phyloP scores from a whole-genome alignment of 495 filamentous ascomycete genomes.

The Emericellopsis terricola region DNA sequence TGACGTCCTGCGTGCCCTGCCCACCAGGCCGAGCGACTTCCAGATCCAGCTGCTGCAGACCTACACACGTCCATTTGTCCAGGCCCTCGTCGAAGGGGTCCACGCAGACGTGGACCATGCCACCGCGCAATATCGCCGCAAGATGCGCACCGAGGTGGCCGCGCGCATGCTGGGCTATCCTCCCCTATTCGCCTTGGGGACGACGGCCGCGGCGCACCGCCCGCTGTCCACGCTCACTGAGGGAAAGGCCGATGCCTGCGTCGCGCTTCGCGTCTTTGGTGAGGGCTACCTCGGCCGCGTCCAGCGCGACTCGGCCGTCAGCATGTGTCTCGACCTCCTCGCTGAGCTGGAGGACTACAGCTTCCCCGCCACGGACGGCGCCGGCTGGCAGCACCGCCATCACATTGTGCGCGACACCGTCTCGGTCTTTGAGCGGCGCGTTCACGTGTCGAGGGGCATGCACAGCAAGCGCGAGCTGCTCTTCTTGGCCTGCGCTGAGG shows the following conservation, averaged over 20 bases:
- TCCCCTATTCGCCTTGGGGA: not conserved
- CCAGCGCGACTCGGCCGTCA: not conserved
- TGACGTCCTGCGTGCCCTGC: not conserved
- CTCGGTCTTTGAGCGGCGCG: not conserved
- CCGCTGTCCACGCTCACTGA: not conserved
- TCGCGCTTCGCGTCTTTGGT: not conserved
- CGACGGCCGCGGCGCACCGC: not conserved
- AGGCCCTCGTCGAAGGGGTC: not conserved
- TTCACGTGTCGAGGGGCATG: not conserved
- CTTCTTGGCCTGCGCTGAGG: conserved; percentile 1
- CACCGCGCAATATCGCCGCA: not conserved
- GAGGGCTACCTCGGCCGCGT: not conserved
- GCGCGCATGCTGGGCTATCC: not conserved
- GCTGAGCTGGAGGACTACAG: not conserved
- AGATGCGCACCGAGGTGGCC: not conserved
- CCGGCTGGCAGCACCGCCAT: not conserved
- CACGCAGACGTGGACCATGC: not conserved
- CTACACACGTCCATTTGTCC: not conserved
- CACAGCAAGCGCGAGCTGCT: not conserved
- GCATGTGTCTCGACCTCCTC: not conserved
- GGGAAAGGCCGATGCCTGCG: not conserved
- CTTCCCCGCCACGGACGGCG: not conserved
- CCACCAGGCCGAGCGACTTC: not conserved
- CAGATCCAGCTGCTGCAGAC: not conserved
- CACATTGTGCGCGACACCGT: not conserved